phyloP scores from a whole-genome alignment of 1,139 yeast species.

The Cylindricascospora bacillispora region DNA sequence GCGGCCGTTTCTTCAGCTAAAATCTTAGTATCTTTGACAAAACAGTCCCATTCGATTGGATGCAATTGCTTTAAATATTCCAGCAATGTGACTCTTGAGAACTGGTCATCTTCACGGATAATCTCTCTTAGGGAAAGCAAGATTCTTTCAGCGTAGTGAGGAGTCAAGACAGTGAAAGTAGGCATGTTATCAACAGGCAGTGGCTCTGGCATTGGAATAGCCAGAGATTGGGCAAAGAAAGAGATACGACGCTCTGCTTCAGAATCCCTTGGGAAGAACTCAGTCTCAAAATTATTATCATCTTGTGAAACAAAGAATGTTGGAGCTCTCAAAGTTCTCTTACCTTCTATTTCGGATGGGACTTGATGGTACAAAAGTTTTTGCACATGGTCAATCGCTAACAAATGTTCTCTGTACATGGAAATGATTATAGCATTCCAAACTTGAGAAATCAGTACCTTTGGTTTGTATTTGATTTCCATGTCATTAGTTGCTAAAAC shows the following conservation, averaged over 20 bases:
- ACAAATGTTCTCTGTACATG: constrained; percentile 94
- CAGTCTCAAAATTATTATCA: constrained; percentile 87
- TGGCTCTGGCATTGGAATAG: constrained; percentile 97
- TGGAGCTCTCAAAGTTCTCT: constrained; percentile 96
- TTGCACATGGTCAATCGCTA: constrained; percentile 97
- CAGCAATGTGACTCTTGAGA: constrained; percentile 88
- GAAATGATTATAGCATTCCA: constrained; percentile 98
- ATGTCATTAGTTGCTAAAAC: constrained; percentile 94
- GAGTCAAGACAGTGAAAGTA: constrained; percentile 92
- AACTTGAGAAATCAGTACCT: constrained; percentile 93
- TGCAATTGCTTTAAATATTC: constrained; percentile 96
- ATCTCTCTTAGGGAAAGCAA: constrained; percentile 89
- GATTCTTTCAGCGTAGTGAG: constrained; percentile 96
- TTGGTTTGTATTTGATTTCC: constrained; percentile 98
- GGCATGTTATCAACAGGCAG: constrained; percentile 99
- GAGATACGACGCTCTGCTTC: constrained; percentile 99
- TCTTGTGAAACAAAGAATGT: constrained; percentile 97
- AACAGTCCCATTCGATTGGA: constrained; percentile 99
- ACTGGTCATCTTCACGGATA: constrained; percentile 97
- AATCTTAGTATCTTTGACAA: constrained; percentile 95
- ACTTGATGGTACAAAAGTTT: constrained; percentile 94
- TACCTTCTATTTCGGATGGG: constrained; percentile 94
- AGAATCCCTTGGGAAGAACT: constrained; percentile 89
- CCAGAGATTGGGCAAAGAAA: constrained; percentile 95
- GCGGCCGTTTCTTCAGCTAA: constrained; percentile 96